A percentile compares a stretch with the other conserved stretches of the same genome.
Evolutionary conservation across 208 protist species (phyloP).

Genomic region (Wallacemonas sp.): DNA sequence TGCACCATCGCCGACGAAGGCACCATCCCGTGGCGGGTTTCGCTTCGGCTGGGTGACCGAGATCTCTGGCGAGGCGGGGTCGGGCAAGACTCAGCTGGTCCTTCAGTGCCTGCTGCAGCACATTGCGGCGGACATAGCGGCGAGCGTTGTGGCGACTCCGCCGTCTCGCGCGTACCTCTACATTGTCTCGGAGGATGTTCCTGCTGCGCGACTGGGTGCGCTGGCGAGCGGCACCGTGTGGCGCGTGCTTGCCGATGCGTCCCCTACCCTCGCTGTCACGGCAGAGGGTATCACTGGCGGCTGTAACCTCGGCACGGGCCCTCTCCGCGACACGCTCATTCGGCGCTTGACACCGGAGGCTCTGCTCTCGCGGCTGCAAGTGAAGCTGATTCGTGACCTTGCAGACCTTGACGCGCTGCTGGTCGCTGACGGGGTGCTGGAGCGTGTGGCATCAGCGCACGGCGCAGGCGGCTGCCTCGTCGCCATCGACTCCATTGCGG

Average conservation of each 20-base stretch:
- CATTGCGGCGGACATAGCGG: slow-evolving; percentile 25
- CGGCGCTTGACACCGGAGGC: slow-evolving; percentile 18
- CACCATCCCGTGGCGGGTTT: slow-evolving; percentile 34
- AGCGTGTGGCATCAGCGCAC: slow-evolving; percentile 16
- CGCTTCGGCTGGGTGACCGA: slow-evolving; percentile 57
- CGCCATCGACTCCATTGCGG: slow-evolving; percentile 71
- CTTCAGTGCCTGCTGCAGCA: slow-evolving; percentile 60
- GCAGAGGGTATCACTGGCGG: too few species aligned
- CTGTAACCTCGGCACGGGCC: too few species aligned
- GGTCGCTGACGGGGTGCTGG: slow-evolving; percentile 16
- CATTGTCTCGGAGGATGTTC: slow-evolving; percentile 62
- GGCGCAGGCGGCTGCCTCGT: slow-evolving; percentile 39
- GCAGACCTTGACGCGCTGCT: slow-evolving; percentile 39
- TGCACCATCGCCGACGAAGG: not conserved
- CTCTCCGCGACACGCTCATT: not conserved
- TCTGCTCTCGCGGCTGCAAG: slow-evolving; percentile 47
- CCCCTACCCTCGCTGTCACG: not conserved
- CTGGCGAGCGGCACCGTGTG: slow-evolving; percentile 23
- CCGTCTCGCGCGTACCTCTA: slow-evolving; percentile 33
- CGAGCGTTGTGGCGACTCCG: not conserved
- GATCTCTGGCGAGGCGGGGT: slow-evolving; percentile 72
- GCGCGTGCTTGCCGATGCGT: slow-evolving; percentile 10
- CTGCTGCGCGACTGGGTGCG: slow-evolving; percentile 30
- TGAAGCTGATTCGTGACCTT: slow-evolving; percentile 32
- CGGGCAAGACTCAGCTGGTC: slow-evolving; percentile 74